Percentiles rank a stretch among this genome's conserved stretches.
phyloP scores from a whole-genome alignment of 2,329 filamentous ascomycete genomes.

The Leptographium wingfieldii region DNA sequence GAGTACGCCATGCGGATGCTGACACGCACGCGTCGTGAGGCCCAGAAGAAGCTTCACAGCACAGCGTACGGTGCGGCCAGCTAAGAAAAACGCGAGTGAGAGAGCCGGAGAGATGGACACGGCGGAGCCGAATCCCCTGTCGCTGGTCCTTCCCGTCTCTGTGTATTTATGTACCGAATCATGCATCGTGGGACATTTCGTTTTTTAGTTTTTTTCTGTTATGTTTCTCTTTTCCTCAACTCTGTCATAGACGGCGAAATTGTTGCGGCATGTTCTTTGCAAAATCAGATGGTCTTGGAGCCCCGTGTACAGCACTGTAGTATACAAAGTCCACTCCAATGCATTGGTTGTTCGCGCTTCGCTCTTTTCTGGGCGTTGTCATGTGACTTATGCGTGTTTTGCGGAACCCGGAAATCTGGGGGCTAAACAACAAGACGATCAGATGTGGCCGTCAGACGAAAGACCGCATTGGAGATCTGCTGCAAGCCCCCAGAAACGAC shows the following conservation, averaged over 20 bases:
- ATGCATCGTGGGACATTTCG: not conserved
- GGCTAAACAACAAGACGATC: no score
- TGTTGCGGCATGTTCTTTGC: not conserved
- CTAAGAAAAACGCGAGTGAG: not conserved
- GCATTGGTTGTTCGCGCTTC: no score
- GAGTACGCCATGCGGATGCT: slow-evolving; percentile 57
- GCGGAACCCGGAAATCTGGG: no score
- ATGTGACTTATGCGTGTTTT: no score
- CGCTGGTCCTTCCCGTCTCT: not conserved
- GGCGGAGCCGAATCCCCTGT: not conserved
- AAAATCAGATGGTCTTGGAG: not conserved
- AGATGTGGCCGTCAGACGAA: no score
- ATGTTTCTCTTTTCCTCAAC: not conserved
- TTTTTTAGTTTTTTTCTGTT: not conserved
- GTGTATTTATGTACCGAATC: not conserved
- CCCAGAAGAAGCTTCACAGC: slow-evolving; percentile 21
- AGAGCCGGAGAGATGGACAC: not conserved
- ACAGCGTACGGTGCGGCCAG: not conserved
- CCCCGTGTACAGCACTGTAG: not conserved
- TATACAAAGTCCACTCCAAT: no score
- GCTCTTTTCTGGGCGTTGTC: no score
- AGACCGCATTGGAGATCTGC: no score
- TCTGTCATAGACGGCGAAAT: not conserved
- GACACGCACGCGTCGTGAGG: slow-evolving; percentile 29
- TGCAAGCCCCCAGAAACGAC: no score